phyloP scores from a whole-genome alignment of 768 basidiomycete species.

The Tubosaeta sp. region DNA sequence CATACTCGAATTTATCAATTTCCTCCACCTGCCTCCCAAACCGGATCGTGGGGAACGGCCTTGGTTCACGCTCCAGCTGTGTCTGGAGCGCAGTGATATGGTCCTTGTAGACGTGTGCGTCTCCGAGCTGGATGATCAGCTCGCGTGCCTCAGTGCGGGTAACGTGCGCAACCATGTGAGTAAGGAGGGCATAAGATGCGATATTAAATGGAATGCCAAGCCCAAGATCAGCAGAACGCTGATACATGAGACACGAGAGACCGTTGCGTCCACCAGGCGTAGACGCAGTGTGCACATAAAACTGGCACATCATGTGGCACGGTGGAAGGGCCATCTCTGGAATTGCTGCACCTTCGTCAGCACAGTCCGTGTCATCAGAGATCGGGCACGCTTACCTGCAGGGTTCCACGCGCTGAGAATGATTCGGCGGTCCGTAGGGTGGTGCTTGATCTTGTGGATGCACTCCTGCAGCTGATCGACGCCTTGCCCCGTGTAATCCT shows the following conservation, averaged over 20 bases:
- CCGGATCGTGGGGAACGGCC: slow-evolving; percentile 73
- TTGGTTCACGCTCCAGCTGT: slow-evolving; percentile 77
- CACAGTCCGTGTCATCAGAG: background rate
- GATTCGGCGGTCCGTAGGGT: slow-evolving; percentile 91
- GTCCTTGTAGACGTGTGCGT: slow-evolving; percentile 94
- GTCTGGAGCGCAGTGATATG: slow-evolving; percentile 83
- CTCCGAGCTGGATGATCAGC: slow-evolving; percentile 92
- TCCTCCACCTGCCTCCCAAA: slow-evolving; percentile 64
- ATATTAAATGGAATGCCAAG: slow-evolving; percentile 99
- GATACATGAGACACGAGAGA: slow-evolving; percentile 95
- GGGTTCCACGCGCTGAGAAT: slow-evolving; percentile 98
- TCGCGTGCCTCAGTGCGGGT: slow-evolving; percentile 85
- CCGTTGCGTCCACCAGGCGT: slow-evolving; percentile 50
- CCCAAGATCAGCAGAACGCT: slow-evolving; percentile 94
- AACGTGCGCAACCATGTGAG: slow-evolving; percentile 93
- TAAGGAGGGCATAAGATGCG: slow-evolving; percentile 95
- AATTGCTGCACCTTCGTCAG: slow-evolving; percentile 57
- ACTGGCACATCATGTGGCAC: slow-evolving; percentile 98
- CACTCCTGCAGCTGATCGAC: slow-evolving; percentile 91
- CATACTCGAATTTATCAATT: slow-evolving; percentile 76
- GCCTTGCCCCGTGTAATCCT: slow-evolving; percentile 75
- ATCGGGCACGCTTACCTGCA: slow-evolving; percentile 56
- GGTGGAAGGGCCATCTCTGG: slow-evolving; percentile 95
- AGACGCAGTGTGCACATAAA: slow-evolving; percentile 89
- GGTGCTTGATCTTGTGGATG: slow-evolving; percentile 86